Conservation (phyloP, 305 asterid species). For the Euphrasia arctica region DNA sequence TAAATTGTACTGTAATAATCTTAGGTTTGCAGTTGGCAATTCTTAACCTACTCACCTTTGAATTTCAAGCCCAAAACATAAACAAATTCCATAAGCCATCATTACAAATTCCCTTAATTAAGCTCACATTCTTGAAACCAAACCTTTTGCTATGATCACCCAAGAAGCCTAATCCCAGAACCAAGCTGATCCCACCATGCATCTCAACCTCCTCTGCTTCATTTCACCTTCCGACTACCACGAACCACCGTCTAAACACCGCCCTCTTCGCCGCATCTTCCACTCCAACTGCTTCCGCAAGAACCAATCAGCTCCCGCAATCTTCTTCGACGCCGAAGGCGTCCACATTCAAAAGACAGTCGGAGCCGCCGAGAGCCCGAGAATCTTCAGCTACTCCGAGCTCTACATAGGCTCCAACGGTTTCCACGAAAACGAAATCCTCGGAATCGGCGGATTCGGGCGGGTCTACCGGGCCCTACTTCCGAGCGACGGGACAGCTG, state of each 20-base stretch:
- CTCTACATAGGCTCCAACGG: conserved; percentile 79
- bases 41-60: too few relatives aligned
- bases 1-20: too few relatives aligned
- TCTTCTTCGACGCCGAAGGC: conserved; percentile 75
- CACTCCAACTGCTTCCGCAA: conserved; percentile 30
- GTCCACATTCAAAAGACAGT: conserved; percentile 48
- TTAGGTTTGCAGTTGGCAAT: too few relatives aligned
- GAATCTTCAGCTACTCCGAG: conserved; percentile 84
- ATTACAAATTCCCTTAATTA: too few relatives aligned
- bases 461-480: conserved; percentile 71
- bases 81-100: too few relatives aligned
- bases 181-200: conserved; percentile 39
- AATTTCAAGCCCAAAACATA: too few relatives aligned
- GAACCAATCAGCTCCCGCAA: conserved; percentile 28
- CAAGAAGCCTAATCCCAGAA: too few relatives aligned
- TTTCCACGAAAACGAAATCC: conserved; percentile 46
- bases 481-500: conserved; percentile 84
- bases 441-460: conserved; percentile 95
- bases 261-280: conserved; percentile 7
- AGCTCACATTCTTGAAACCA: too few relatives aligned
- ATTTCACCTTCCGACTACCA: conserved; percentile 51
- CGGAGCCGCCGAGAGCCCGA: conserved; percentile 49
- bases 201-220: conserved; percentile 61
- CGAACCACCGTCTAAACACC: too few relatives aligned
- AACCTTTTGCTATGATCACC: too few relatives aligned